Evolutionary conservation across 805 yeast species (phyloP).

Genomic region (Komagataella pseudopastoris): DNA sequence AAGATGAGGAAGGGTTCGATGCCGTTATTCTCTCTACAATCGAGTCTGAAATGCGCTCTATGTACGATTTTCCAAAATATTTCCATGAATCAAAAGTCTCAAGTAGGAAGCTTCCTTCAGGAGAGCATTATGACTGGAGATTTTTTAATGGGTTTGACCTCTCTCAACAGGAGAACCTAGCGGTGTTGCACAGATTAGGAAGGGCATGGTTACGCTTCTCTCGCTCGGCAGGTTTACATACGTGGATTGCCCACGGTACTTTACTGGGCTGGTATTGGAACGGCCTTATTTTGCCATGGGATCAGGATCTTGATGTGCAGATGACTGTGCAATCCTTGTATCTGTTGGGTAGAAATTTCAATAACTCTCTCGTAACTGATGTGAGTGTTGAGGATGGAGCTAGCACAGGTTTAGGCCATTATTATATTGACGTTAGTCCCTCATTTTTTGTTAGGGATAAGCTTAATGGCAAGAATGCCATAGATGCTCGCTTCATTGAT

Average conservation of each 20-base stretch:
- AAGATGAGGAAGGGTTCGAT: conserved; percentile 5
- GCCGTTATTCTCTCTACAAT: conserved; percentile 4
- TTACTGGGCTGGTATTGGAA: conserved; percentile 53
- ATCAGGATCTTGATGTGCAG: conserved; percentile 52
- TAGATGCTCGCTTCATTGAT: conserved; percentile 58
- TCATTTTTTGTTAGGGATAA: conserved; percentile 34
- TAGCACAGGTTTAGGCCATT: conserved; percentile 36
- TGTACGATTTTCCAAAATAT: conserved; percentile 11
- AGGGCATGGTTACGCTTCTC: conserved; percentile 40
- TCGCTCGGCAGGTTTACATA: conserved; percentile 26
- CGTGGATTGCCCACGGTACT: conserved; percentile 61
- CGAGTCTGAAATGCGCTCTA: not conserved
- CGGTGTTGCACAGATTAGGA: conserved; percentile 29
- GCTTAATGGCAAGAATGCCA: conserved; percentile 41
- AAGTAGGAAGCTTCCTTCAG: conserved; percentile 30
- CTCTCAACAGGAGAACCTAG: conserved; percentile 24
- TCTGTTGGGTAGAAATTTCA: conserved; percentile 30
- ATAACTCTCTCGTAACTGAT: conserved; percentile 36
- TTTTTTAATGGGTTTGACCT: conserved; percentile 31
- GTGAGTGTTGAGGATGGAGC: conserved; percentile 13
- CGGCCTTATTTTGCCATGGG: conserved; percentile 55
- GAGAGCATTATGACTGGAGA: conserved; percentile 34
- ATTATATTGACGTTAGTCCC: conserved; percentile 31
- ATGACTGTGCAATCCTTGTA: conserved; percentile 37
- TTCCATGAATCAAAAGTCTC: conserved; percentile 22